Base-by-base conservation (phyloP, 768 basidiomycete species). In the Rhizopogon vesiculosus region DNA sequence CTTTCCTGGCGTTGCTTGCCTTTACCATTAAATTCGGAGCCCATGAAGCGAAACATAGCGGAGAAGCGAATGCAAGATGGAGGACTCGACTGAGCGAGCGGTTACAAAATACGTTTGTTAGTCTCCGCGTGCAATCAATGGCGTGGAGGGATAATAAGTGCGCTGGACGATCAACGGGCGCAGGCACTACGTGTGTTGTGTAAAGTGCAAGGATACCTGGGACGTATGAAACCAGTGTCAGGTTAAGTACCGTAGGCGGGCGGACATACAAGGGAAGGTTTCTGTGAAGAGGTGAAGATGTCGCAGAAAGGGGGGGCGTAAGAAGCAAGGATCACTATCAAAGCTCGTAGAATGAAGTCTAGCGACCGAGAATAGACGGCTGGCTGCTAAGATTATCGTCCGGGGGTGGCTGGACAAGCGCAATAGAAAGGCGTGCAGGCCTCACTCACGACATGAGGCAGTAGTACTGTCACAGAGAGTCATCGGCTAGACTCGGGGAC, bases 21-120 rank as follows among this genome's bases (percentile, higher is more conserved):
- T 49, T 72, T 69, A 16, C 53, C 31, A 43, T 45, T 58, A 5
- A 51, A 50, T 53, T 70, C 70, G 53, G 68, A 64, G 19, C 70
- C 60, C 29, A 70, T 56, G 19, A 70, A 45, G 54, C 70, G 69
- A 44, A 70, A 70, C 68, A 69, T 69, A 53, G 58, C 58, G 48
- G 7, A 15, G 31, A 19, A 50, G 42, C 18, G 42, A 33, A 54
- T 46, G 41, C 16, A 9, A 33, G 43, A 54, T 54, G 43, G 49
- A 55, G 15, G 31, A 45, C 43, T 31, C 29, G 46, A 19, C 25
- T 38, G 31, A 5, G 31, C 29, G 46, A 18, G 53, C 25, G 28
- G 38, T 42, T 5, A 57, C 35, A 35, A 58, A 55, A 41, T 39
- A 42, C 13, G 35, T 18, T 28, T 29, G 42, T 28, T 41, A 10